These are phyloP conservation scores for Cercospora zeina DNA, from an alignment of 2,329 filamentous ascomycete genomes.

Conservation along the genomic window DNA sequence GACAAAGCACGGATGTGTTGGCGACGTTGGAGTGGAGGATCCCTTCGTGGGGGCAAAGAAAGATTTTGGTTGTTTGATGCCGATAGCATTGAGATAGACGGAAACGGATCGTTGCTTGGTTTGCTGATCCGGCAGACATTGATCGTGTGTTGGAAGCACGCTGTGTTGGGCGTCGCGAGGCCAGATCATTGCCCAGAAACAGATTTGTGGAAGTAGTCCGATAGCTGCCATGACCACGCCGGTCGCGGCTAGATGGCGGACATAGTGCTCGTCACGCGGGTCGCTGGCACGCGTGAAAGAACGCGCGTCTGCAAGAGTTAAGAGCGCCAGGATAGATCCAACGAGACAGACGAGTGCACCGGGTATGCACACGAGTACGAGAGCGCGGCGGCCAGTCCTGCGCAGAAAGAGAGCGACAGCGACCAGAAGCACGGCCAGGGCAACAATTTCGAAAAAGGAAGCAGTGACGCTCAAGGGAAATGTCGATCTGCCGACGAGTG, in stretches of 20 bases:
- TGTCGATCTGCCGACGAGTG: conserved; percentile 13
- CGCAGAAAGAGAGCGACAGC: conserved; percentile 25
- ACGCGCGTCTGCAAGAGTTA: conserved; percentile 18
- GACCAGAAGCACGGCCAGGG: conserved; percentile 26
- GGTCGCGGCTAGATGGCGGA: conserved; percentile 27
- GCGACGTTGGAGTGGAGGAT: conserved; percentile 26
- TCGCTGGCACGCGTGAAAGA: background rate
- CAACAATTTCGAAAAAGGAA: conserved; percentile 30
- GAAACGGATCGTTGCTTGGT: conserved; percentile 25
- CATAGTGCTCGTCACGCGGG: background rate
- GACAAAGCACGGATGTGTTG: conserved; percentile 26
- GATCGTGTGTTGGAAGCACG: conserved; percentile 9
- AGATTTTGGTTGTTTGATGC: conserved; percentile 30
- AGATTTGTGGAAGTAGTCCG: conserved; percentile 31
- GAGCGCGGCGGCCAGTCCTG: conserved; percentile 18
- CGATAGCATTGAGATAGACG: conserved; percentile 32
- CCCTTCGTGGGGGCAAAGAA: conserved; percentile 13
- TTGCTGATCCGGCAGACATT: conserved; percentile 8
- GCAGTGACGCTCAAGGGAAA: conserved; percentile 28
- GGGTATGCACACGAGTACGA: conserved; percentile 24
- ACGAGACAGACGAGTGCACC: conserved; percentile 19
- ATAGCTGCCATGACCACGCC: conserved; percentile 36
- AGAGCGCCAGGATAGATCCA: conserved; percentile 24
- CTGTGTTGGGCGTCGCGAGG: conserved; percentile 17
- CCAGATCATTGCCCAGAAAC: conserved; percentile 34